Evolutionary conservation across 2,329 filamentous ascomycete genomes (phyloP).

Genomic region (Lachnellula cervina): DNA sequence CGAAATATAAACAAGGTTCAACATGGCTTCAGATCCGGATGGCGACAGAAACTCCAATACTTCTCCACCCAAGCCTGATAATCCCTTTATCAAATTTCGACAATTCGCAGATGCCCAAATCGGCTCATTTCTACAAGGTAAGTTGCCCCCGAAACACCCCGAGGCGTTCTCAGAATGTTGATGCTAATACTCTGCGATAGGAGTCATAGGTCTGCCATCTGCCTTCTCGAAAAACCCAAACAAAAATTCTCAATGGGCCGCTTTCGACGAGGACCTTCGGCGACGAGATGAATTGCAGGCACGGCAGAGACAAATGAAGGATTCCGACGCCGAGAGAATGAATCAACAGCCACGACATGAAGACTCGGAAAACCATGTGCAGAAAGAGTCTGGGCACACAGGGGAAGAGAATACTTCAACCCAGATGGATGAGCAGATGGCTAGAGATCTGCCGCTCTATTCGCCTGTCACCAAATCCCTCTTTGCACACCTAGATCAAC

Average conservation of each 20-base stretch:
- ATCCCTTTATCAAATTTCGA: conserved; percentile 31
- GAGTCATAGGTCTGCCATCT: conserved; percentile 30
- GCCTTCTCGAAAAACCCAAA: conserved; percentile 23
- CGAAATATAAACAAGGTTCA: neutral
- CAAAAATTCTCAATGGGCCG: conserved; percentile 21
- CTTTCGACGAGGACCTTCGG: conserved; percentile 25
- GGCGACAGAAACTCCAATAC: conserved; percentile 13
- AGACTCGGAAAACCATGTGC: conserved; percentile 12
- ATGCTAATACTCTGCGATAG: neutral
- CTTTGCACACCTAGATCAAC: conserved; percentile 16
- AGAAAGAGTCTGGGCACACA: conserved; percentile 8
- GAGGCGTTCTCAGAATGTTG: neutral
- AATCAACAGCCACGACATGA: neutral
- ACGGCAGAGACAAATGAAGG: conserved; percentile 19
- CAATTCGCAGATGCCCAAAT: conserved; percentile 29
- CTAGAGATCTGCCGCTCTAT: conserved; percentile 25
- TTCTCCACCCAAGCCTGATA: conserved; percentile 19
- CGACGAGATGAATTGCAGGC: conserved; percentile 24
- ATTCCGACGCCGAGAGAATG: conserved; percentile 13
- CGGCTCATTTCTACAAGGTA: conserved; percentile 26
- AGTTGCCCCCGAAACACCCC: neutral
- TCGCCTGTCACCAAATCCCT: conserved; percentile 22
- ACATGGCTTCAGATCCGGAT: conserved; percentile 21
- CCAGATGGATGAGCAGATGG: neutral
- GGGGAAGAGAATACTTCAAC: neutral